Conservation (phyloP, 129 eudicot genomes). For the Artemisia argyi region DNA sequence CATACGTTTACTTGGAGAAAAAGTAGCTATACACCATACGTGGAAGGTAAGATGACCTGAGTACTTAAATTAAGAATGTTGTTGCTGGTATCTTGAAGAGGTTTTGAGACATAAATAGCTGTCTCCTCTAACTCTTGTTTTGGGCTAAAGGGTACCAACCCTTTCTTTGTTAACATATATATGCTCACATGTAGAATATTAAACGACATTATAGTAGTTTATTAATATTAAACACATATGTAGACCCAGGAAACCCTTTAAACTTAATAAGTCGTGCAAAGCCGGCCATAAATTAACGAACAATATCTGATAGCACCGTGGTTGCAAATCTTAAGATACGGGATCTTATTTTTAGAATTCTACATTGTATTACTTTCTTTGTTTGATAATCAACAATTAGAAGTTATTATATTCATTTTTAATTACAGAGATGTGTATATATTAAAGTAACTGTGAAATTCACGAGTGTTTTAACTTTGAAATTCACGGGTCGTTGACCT, state of each 20-base stretch:
- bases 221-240: conserved; percentile 20
- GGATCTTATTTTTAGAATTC: conserved; percentile 30
- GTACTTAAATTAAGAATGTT: conserved; percentile 6
- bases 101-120: conserved; percentile 30
- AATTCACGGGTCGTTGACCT: too few relatives aligned
- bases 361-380: too few relatives aligned
- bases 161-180: background rate
- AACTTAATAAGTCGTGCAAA: conserved; percentile 32
- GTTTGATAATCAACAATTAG: too few relatives aligned
- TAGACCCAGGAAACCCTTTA: conserved; percentile 11
- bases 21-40: conserved; percentile 7
- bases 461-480: too few relatives aligned
- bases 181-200: background rate
- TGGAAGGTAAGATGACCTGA: conserved; percentile 5
- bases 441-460: too few relatives aligned
- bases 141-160: conserved; percentile 26
- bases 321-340: conserved; percentile 31
- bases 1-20: conserved; percentile 17
- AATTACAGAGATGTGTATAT: too few relatives aligned
- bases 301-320: conserved; percentile 39
- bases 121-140: conserved; percentile 37
- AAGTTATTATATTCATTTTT: too few relatives aligned
- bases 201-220: background rate
- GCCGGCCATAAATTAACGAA: conserved; percentile 49
- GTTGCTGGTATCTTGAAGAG: conserved; percentile 15